Conservation (phyloP, 768 basidiomycete species). For the Pholiota conissans region DNA sequence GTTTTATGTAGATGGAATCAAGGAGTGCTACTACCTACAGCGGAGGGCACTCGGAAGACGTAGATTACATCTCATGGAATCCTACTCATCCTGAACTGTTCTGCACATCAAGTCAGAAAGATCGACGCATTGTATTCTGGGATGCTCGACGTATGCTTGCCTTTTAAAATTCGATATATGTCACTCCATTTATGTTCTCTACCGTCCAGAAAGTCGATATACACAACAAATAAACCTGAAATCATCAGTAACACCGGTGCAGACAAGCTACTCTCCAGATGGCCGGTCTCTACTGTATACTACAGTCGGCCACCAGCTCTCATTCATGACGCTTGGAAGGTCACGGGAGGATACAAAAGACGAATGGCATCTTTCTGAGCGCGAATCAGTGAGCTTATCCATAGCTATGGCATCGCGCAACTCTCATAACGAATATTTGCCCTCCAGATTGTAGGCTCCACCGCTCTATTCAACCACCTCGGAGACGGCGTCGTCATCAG, state of each 20-base stretch:
- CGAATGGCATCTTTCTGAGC: conserved; percentile 46
- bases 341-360: conserved; percentile 50
- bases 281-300: conserved; percentile 66
- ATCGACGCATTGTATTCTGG: conserved; percentile 78
- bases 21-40: conserved; percentile 65
- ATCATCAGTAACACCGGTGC: conserved; percentile 48
- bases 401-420: background rate
- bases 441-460: conserved; percentile 50
- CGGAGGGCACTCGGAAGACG: conserved; percentile 75
- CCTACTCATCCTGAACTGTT: conserved; percentile 84
- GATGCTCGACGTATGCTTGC: conserved; percentile 71
- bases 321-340: conserved; percentile 58
- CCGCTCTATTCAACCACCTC: conserved; percentile 73
- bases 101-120: conserved; percentile 77
- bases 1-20: conserved; percentile 57
- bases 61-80: conserved; percentile 85
- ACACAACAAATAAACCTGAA: conserved; percentile 62
- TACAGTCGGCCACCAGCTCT: conserved; percentile 59
- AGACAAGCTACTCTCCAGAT: conserved; percentile 73
- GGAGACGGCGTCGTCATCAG: conserved; percentile 73
- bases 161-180: background rate
- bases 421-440: background rate
- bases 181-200: background rate
- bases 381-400: conserved; percentile 42
- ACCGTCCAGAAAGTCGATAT: conserved; percentile 61